phyloP scores from a whole-genome alignment of 768 basidiomycete species.

The Suillus variegatus region DNA sequence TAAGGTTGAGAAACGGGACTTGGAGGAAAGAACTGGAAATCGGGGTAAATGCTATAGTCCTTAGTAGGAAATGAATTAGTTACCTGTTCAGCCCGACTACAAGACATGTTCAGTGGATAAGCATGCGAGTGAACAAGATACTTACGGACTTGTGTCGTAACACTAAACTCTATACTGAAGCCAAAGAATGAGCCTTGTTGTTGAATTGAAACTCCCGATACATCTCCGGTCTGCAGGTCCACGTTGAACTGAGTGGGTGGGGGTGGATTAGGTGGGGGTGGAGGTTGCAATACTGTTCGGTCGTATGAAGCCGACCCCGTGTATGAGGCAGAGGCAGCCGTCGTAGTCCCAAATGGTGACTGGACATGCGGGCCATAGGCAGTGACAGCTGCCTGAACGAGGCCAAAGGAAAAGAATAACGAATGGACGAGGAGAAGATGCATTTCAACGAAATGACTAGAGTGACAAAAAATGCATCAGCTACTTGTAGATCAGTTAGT shows the following conservation, averaged over 20 bases:
- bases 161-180: slow-evolving; percentile 77
- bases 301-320: slow-evolving; percentile 55
- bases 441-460: slow-evolving; percentile 14
- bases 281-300: slow-evolving; percentile 48
- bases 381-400: slow-evolving; percentile 19
- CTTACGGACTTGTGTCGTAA: slow-evolving; percentile 65
- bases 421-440: slow-evolving; percentile 26
- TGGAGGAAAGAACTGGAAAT: slow-evolving; percentile 46
- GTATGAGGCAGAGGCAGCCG: slow-evolving; percentile 42
- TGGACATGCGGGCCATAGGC: slow-evolving; percentile 28
- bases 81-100: slow-evolving; percentile 24
- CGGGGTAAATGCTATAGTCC: not conserved
- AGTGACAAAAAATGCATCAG: not conserved
- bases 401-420: slow-evolving; percentile 17
- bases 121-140: slow-evolving; percentile 16
- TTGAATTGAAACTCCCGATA: slow-evolving; percentile 40
- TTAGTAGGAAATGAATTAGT: no score
- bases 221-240: slow-evolving; percentile 34
- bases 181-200: slow-evolving; percentile 65
- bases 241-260: slow-evolving; percentile 46
- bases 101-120: not conserved
- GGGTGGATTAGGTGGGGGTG: slow-evolving; percentile 47
- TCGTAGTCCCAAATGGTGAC: slow-evolving; percentile 26
- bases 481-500: not conserved
- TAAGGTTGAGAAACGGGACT: slow-evolving; percentile 76